phyloP scores from a whole-genome alignment of 495 filamentous ascomycete genomes.

The Astrocystis sublimbata region DNA sequence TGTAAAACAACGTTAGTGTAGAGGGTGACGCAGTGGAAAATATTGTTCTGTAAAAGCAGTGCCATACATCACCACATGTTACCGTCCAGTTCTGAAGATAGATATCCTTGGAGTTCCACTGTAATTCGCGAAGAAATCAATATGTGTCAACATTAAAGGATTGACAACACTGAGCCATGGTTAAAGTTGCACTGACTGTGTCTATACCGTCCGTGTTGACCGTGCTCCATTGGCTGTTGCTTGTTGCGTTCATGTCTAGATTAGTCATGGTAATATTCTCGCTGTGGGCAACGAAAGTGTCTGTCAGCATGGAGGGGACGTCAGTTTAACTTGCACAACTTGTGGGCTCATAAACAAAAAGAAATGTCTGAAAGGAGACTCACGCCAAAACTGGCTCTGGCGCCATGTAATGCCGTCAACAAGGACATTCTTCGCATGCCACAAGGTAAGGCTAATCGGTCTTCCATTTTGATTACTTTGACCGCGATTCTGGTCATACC shows the following conservation, averaged over 20 bases:
- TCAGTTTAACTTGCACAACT: background rate
- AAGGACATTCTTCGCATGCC: slow-evolving; percentile 35
- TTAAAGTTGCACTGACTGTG: slow-evolving; percentile 22
- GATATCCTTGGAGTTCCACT: slow-evolving; percentile 33
- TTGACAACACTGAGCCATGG: background rate
- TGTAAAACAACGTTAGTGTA: background rate
- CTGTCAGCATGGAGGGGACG: background rate
- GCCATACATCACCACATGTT: slow-evolving; percentile 41
- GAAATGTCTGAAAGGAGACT: slow-evolving; percentile 5
- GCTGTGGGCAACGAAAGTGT: slow-evolving; percentile 44
- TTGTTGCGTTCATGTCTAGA: slow-evolving; percentile 42
- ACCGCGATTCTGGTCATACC: slow-evolving; percentile 43
- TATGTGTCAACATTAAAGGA: background rate
- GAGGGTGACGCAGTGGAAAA: background rate
- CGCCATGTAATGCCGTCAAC: slow-evolving; percentile 46
- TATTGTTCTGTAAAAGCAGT: no score
- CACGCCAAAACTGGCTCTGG: slow-evolving; percentile 46
- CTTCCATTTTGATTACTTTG: slow-evolving; percentile 38
- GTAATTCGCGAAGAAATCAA: background rate
- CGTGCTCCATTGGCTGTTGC: slow-evolving; percentile 35
- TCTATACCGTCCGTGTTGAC: slow-evolving; percentile 47
- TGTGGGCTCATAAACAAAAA: background rate
- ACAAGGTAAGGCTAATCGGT: slow-evolving; percentile 40
- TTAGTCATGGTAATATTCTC: slow-evolving; percentile 45
- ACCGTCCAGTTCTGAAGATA: slow-evolving; percentile 46